Conservation (phyloP, 2,329 filamentous ascomycete genomes). For the Alternaria consortialis region DNA sequence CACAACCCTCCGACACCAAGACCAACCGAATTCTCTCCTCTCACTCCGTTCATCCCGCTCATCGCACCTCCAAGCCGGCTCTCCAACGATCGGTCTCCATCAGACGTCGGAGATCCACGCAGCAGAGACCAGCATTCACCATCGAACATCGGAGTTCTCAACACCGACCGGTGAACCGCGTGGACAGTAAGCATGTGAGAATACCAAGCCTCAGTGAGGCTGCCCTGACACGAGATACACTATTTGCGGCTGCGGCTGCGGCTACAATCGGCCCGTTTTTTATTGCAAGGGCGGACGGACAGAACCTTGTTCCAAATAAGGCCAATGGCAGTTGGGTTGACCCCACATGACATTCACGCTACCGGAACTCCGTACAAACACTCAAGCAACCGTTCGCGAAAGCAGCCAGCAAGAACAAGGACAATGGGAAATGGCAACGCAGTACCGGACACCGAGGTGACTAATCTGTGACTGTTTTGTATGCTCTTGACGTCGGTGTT, state of each 20-base stretch:
- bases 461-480: background rate
- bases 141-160: background rate
- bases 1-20: background rate
- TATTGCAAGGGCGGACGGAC: background rate
- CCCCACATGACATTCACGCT: background rate
- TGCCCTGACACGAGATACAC: background rate
- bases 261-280: background rate
- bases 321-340: background rate
- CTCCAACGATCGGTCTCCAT: background rate
- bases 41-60: background rate
- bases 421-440: background rate
- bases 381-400: background rate
- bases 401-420: background rate
- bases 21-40: background rate
- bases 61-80: background rate
- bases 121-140: background rate
- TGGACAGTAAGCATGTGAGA: background rate
- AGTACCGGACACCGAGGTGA: conserved; percentile 1
- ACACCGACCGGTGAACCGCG: background rate
- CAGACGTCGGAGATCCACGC: background rate
- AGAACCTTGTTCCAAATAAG: background rate
- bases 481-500: background rate
- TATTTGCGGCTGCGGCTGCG: background rate
- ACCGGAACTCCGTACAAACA: conserved; percentile 11
- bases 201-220: background rate